A percentile compares a stretch with the other conserved stretches of the same genome.
Conservation (phyloP, 192 early-diverging fungal species). For the Globomyces pollinis-pini region DNA sequence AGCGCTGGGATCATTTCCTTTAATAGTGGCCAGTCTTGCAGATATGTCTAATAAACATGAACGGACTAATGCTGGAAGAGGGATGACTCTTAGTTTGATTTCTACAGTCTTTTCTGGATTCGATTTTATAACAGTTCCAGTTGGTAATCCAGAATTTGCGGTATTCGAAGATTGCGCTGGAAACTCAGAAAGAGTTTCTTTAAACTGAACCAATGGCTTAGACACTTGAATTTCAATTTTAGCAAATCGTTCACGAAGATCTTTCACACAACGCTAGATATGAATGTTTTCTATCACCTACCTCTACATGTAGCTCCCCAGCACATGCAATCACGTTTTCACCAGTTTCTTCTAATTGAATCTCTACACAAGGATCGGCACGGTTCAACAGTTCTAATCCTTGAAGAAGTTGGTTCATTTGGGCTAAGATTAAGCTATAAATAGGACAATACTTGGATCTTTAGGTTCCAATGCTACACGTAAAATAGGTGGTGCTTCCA, state of each 20-base stretch:
- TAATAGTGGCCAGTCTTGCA: not conserved
- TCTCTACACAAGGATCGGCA: conserved; percentile 90
- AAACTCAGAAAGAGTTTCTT: conserved; percentile 72
- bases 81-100: conserved; percentile 59
- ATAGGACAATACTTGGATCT: conserved; percentile 64
- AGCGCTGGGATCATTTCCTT: too few species aligned
- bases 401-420: conserved; percentile 77
- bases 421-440: conserved; percentile 25
- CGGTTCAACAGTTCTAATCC: conserved; percentile 89
- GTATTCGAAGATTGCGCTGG: not conserved
- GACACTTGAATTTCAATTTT: conserved; percentile 90
- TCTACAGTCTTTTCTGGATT: conserved; percentile 55
- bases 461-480: conserved; percentile 91
- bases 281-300: conserved; percentile 16
- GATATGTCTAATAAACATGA: conserved; percentile 41
- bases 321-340: conserved; percentile 95
- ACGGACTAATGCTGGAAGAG: conserved; percentile 58
- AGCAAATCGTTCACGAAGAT: conserved; percentile 90
- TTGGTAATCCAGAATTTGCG: conserved; percentile 25
- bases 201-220: conserved; percentile 92
- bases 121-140: conserved; percentile 52
- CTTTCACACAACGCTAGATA: conserved; percentile 86
- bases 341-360: conserved; percentile 86
- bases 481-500: conserved; percentile 79
- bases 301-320: conserved; percentile 94